Evolutionary conservation across 2,329 filamentous ascomycete species (phyloP).

Genomic region (Teratosphaeria zuluensis): DNA sequence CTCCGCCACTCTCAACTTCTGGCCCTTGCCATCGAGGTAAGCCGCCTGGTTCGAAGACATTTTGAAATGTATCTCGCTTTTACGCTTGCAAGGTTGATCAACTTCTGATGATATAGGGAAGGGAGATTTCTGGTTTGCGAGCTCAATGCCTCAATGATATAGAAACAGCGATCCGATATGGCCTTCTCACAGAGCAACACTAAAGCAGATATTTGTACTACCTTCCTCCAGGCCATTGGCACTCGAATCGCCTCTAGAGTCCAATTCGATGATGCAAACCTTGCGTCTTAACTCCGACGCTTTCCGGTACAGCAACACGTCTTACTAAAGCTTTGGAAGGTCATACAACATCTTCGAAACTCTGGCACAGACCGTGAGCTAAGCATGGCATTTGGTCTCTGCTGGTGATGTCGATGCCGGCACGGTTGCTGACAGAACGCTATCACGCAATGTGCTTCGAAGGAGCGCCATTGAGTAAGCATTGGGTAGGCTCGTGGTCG

Average conservation of each 20-base stretch:
- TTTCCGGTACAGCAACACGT: neutral
- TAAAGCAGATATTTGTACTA: neutral
- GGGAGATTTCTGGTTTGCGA: too few species aligned
- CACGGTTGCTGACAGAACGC: too few species aligned
- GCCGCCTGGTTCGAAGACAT: constrained; percentile 20
- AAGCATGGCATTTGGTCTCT: too few species aligned
- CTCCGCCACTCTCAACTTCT: constrained; percentile 18
- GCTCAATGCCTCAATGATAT: too few species aligned
- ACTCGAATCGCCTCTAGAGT: neutral
- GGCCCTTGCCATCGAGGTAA: constrained; percentile 19
- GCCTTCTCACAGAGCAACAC: neutral
- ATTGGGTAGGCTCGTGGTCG: too few species aligned
- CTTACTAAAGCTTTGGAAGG: neutral
- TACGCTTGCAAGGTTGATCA: neutral
- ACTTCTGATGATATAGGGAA: too few species aligned
- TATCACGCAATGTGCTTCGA: too few species aligned
- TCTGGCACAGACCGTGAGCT: too few species aligned
- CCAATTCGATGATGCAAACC: neutral
- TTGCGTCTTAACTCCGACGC: neutral
- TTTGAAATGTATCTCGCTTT: neutral
- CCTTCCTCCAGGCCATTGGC: neutral
- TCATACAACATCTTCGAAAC: too few species aligned
- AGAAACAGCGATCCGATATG: too few species aligned
- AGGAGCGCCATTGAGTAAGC: too few species aligned
- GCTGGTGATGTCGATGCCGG: too few species aligned